These are phyloP conservation scores for Talaromyces sp. DNA, from an alignment of 2,329 filamentous ascomycete genomes.

Conservation along the genomic window DNA sequence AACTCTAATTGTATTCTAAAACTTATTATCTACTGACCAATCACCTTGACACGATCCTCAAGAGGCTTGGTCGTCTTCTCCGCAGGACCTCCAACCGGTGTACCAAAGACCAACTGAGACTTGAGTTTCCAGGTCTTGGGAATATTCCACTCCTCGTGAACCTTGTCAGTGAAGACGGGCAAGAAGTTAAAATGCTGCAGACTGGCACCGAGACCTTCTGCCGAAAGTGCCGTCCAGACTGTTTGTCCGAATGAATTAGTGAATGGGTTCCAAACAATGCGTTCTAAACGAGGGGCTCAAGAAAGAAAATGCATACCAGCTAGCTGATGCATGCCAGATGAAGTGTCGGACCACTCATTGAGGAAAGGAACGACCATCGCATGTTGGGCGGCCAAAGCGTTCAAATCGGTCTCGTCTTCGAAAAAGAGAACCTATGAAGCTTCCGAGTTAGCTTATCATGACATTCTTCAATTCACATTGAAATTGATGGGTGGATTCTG, in stretches of 20 bases:
- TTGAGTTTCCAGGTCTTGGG: constrained; percentile 9
- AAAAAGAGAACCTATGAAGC: constrained; percentile 11
- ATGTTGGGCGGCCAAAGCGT: background rate
- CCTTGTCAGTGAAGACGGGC: background rate
- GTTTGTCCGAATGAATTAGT: background rate
- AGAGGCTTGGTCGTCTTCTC: constrained; percentile 8
- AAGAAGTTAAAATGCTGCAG: constrained; percentile 14
- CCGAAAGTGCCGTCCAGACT: constrained; percentile 11
- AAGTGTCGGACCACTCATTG: constrained; percentile 10
- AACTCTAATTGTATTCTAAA: too few relatives aligned
- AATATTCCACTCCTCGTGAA: constrained; percentile 3
- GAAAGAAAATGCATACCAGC: constrained; percentile 18
- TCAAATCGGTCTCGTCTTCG: constrained; percentile 7
- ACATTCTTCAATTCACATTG: too few relatives aligned
- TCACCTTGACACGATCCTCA: constrained; percentile 14
- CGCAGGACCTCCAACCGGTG: background rate
- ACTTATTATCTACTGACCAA: constrained; percentile 11
- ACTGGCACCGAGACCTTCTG: constrained; percentile 14
- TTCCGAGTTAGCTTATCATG: background rate
- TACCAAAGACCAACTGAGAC: constrained; percentile 15
- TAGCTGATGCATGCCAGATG: constrained; percentile 11
- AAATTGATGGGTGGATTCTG: too few relatives aligned
- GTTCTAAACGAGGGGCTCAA: background rate
- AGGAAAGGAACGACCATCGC: background rate
- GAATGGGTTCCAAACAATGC: background rate